These are phyloP conservation scores for slime mould (Dictyostelium discoideum) DNA, from an alignment of 78 protist species.

Conservation along the genomic window DNA sequence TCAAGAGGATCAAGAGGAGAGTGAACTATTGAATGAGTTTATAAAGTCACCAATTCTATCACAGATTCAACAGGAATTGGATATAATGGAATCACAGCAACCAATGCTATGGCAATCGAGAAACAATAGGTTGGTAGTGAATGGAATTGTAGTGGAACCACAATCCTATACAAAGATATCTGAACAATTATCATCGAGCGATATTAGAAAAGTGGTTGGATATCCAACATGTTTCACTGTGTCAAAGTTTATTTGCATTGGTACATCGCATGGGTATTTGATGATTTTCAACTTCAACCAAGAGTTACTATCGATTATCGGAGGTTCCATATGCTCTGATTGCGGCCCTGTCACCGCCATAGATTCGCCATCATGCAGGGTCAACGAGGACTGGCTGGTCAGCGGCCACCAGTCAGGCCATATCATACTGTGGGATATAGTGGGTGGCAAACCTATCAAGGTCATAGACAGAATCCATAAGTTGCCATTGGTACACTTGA, in stretches of 20 bases:
- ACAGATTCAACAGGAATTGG: constrained; percentile 5
- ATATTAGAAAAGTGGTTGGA: constrained; percentile 64
- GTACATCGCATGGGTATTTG: constrained; percentile 73
- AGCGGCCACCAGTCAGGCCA: constrained; percentile 70
- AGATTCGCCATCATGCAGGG: constrained; percentile 54
- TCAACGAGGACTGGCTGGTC: constrained; percentile 68
- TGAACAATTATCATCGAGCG: constrained; percentile 26
- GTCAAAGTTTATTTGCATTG: constrained; percentile 66
- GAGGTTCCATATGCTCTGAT: constrained; percentile 56
- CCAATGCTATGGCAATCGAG: constrained; percentile 66
- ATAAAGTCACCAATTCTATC: not conserved
- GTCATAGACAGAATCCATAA: constrained; percentile 55
- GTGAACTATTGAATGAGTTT: constrained; percentile 12
- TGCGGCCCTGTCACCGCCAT: constrained; percentile 66
- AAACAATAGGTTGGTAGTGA: constrained; percentile 19
- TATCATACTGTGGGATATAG: constrained; percentile 42
- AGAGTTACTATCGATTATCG: constrained; percentile 48
- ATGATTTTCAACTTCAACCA: constrained; percentile 56
- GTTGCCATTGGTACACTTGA: constrained; percentile 31
- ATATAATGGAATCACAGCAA: not conserved
- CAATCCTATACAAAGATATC: constrained; percentile 49
- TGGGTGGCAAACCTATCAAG: constrained; percentile 52
- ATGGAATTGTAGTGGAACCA: constrained; percentile 78
- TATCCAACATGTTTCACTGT: constrained; percentile 67
- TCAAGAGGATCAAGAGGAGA: not conserved